Evolutionary conservation across 1,139 yeast genomes (phyloP).

Genomic region (Sugiyamaella sp.): DNA sequence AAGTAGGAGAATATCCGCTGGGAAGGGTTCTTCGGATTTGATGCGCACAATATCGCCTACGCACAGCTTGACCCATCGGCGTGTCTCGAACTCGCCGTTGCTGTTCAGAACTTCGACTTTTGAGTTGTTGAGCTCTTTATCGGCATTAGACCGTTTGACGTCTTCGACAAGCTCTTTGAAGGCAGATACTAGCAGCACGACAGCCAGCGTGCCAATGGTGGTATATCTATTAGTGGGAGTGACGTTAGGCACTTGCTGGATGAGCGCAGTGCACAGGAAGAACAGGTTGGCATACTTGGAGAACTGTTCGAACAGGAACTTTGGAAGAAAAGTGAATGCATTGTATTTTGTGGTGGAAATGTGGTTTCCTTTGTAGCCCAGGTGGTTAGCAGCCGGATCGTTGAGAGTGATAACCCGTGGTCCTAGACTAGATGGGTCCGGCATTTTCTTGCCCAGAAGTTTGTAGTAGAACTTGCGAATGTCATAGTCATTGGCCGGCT

Average conservation of each 20-base stretch:
- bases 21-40: conserved; percentile 85
- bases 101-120: conserved; percentile 68
- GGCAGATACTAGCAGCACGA: conserved; percentile 89
- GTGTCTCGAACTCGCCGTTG: conserved; percentile 60
- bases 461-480: conserved; percentile 57
- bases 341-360: conserved; percentile 97
- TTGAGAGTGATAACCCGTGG: conserved; percentile 77
- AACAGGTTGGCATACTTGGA: conserved; percentile 96
- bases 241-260: conserved; percentile 96
- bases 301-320: conserved; percentile 93
- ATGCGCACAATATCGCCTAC: conserved; percentile 93
- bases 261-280: conserved; percentile 86
- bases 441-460: conserved; percentile 46
- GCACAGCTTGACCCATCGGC: conserved; percentile 82
- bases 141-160: conserved; percentile 84
- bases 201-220: conserved; percentile 84
- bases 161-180: conserved; percentile 91
- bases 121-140: conserved; percentile 84
- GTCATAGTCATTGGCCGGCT: conserved; percentile 51
- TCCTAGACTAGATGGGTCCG: conserved; percentile 43
- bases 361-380: conserved; percentile 76
- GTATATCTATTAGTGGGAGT: conserved; percentile 97
- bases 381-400: conserved; percentile 55
- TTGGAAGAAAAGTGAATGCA: conserved; percentile 89
- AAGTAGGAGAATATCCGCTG: conserved; percentile 84